Percentiles rank a stretch among this genome's conserved stretches.
These are phyloP conservation scores for Alternaria atra DNA, from an alignment of 2,329 filamentous ascomycete species.

Conservation along the genomic window DNA sequence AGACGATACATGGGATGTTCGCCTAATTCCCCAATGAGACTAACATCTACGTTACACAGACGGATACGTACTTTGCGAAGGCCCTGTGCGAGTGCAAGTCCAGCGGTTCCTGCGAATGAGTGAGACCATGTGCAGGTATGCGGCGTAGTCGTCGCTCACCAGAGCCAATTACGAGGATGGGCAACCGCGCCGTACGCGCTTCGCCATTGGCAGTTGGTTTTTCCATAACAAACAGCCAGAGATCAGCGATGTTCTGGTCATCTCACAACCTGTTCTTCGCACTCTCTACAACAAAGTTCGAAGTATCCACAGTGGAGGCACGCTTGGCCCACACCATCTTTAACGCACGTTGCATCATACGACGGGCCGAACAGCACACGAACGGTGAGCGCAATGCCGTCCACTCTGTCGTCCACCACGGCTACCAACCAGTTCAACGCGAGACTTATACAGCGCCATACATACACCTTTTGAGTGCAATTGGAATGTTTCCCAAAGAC, in stretches of 20 bases:
- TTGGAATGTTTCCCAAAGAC: neutral
- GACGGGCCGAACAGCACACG: neutral
- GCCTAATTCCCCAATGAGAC: conserved; percentile 30
- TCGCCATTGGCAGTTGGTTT: neutral
- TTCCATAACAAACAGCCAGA: conserved; percentile 7
- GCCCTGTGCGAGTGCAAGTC: conserved; percentile 50
- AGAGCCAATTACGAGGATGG: conserved; percentile 46
- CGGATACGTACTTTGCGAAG: conserved; percentile 41
- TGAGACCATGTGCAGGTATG: conserved; percentile 8
- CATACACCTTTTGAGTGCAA: neutral
- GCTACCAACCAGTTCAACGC: neutral
- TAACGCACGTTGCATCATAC: neutral
- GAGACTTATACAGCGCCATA: neutral
- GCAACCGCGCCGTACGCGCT: conserved; percentile 10
- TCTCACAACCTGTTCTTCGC: neutral
- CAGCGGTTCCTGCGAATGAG: conserved; percentile 41
- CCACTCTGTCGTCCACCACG: neutral
- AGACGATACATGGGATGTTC: conserved; percentile 59
- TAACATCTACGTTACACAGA: neutral
- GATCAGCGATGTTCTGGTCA: conserved; percentile 1
- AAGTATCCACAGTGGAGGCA: neutral
- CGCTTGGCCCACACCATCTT: conserved; percentile 6
- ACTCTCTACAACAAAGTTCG: neutral
- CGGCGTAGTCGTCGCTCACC: conserved; percentile 30
- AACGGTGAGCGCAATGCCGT: neutral